Evolutionary conservation across 2,329 filamentous ascomycete genomes (phyloP).

Genomic region (Pochonia chlamydosporia): DNA sequence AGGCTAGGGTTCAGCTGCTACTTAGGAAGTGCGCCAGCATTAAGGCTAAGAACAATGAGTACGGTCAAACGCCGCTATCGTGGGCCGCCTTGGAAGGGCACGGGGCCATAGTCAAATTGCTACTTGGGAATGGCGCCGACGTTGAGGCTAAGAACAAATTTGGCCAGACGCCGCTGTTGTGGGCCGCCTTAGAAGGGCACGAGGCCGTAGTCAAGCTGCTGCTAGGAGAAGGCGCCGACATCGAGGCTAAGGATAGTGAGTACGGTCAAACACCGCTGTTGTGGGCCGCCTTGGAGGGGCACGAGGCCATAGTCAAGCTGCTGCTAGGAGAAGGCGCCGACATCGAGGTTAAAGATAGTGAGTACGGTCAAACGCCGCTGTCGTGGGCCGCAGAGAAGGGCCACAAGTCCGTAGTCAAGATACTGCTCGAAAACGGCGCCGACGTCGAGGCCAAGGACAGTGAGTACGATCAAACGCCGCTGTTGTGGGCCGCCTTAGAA

Average conservation of each 20-base stretch:
- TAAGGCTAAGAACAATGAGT: constrained; percentile 1
- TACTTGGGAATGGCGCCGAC: constrained; percentile 5
- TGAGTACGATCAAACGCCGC: no score
- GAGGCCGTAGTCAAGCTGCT: not conserved
- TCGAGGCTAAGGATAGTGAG: not conserved
- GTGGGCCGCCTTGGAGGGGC: not conserved
- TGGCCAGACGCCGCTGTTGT: not conserved
- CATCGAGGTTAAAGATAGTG: no score
- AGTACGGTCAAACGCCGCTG: no score
- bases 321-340: no score
- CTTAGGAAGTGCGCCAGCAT: not conserved
- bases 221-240: not conserved
- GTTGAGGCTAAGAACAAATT: not conserved
- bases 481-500: no score
- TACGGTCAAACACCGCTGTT: not conserved
- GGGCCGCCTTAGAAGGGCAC: no score
- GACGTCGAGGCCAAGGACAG: no score
- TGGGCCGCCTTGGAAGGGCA: constrained; percentile 7
- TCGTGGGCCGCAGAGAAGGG: no score
- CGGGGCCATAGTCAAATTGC: constrained; percentile 3
- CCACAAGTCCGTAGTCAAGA: no score
- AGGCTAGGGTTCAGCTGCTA: constrained; percentile 6
- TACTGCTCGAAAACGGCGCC: no score
- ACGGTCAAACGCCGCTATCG: not conserved
- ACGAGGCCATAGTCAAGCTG: not conserved